Evolutionary conservation across 129 eudicot genomes (phyloP).

Genomic region (Mikania micrantha): DNA sequence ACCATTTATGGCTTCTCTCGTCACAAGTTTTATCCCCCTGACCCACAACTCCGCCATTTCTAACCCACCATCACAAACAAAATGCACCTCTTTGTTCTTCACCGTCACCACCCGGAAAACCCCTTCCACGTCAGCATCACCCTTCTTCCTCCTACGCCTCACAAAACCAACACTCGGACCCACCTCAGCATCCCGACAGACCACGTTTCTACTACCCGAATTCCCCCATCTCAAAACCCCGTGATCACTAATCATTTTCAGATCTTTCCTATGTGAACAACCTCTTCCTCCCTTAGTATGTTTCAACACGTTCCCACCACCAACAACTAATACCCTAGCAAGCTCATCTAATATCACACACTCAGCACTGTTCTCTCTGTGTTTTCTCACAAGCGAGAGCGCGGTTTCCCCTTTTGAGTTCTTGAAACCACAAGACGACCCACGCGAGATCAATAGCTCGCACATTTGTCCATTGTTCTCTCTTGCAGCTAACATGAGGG

Average conservation of each 20-base stretch:
- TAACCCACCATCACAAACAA: constrained; percentile 80
- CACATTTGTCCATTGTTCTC: constrained; percentile 64
- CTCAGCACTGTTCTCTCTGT: constrained; percentile 33
- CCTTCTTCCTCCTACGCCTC: constrained; percentile 52
- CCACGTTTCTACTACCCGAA: constrained; percentile 62
- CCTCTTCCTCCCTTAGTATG: constrained; percentile 85
- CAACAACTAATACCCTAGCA: constrained; percentile 52
- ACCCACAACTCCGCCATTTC: constrained; percentile 89
- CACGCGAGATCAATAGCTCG: constrained; percentile 46
- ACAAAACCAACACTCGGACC: constrained; percentile 63
- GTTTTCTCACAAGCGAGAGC: constrained; percentile 55
- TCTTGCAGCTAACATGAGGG: constrained; percentile 89
- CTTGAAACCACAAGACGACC: constrained; percentile 47
- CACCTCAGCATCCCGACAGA: constrained; percentile 57
- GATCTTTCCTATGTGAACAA: constrained; percentile 45
- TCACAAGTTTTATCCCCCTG: constrained; percentile 77
- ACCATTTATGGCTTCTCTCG: constrained; percentile 33
- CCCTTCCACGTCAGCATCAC: constrained; percentile 51
- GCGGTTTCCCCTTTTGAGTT: constrained; percentile 76
- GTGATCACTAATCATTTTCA: constrained; percentile 46
- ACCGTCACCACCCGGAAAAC: constrained; percentile 65
- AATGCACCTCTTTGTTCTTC: constrained; percentile 89
- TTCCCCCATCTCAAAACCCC: constrained; percentile 86
- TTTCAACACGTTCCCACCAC: constrained; percentile 48
- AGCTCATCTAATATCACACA: constrained; percentile 61